A percentile compares a stretch with the other conserved stretches of the same genome.
Evolutionary conservation across 345 rosid genomes (phyloP).

Genomic region (Cardamine resedifolia): DNA sequence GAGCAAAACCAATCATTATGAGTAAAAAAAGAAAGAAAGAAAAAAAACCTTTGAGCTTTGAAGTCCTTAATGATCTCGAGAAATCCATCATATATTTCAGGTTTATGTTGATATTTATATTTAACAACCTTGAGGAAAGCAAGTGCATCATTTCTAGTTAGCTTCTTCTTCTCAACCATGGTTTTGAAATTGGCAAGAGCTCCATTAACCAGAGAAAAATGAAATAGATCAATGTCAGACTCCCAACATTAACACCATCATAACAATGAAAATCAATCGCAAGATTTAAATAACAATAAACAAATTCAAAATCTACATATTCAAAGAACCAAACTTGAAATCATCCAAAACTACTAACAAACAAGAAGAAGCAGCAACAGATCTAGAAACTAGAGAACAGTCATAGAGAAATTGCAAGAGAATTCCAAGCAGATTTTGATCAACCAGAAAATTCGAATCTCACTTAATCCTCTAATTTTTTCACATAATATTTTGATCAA

Average conservation of each 20-base stretch:
- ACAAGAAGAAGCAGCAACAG: neutral
- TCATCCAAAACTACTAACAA: neutral
- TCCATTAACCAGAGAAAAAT: conserved; percentile 38
- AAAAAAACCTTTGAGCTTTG: conserved; percentile 62
- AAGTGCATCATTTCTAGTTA: conserved; percentile 70
- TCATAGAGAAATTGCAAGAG: neutral
- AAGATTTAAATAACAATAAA: too few relatives aligned
- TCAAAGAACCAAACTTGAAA: neutral
- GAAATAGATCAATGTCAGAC: neutral
- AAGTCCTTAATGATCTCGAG: conserved; percentile 83
- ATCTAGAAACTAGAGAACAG: neutral
- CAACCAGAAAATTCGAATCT: neutral
- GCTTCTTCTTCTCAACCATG: conserved; percentile 43
- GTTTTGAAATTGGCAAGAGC: conserved; percentile 58
- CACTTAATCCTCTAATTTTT: neutral
- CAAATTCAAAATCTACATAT: neutral
- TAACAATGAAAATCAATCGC: neutral
- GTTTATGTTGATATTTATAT: conserved; percentile 58
- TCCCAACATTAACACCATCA: neutral
- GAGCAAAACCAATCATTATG: neutral
- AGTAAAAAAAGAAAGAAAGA: neutral
- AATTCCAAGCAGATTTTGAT: neutral
- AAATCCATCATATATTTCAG: conserved; percentile 68
- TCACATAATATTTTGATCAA: neutral
- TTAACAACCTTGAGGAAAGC: conserved; percentile 67